Base-by-base conservation (phyloP, 805 yeast genomes). In the Candida caryicola region DNA sequence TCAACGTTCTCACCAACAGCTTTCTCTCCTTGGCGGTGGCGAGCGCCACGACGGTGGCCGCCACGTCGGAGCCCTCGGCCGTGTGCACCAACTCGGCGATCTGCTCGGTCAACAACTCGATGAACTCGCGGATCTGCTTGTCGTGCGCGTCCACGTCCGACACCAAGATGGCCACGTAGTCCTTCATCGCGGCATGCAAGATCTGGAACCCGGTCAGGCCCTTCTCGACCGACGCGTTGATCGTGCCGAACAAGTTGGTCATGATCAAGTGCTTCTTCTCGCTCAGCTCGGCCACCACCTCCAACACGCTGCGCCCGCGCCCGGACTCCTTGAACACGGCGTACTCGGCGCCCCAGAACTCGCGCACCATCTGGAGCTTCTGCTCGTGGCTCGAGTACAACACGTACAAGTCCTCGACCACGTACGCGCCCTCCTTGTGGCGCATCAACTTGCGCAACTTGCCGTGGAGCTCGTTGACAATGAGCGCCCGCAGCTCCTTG, bases 341-440 rank as follows among this genome's bases (percentile, higher is more conserved):
- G 60, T 84, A 91, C 65, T 88, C 95, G 9, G 96, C 77, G 38
- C 98, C 99, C 88, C 95, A 91, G 59, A 91, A 91, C 66, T 91
- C 99, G 64, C 93, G 80, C 49, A 91, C 79, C 85, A 91, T 90
- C 64, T 87, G 96, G 39, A 79, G 77, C 62, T 79, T 85, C 65
- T 91, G 98, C 46, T 82, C 86, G 21, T 83, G 76, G 17, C 88
- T 79, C 8, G 96, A 79, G 62, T 90, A 91, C 40, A 89, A 76
- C 17, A 87, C 86, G 58, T 73, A 91, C 54, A 87, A 72, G 71
- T 91, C 99, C 65, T 91, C 98, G 48, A 90, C 89, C 28, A 91
- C 98, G 55, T 91, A 89, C 10, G 98, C 98, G 65, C 97, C 99
- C 73, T 91, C 98, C 68, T 85, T 83, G 66, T 91, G 97, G 71